Percentiles rank a stretch among this genome's conserved stretches.
phyloP scores from a whole-genome alignment of 345 rosid genomes.

The Crucihimalaya himalaica region DNA sequence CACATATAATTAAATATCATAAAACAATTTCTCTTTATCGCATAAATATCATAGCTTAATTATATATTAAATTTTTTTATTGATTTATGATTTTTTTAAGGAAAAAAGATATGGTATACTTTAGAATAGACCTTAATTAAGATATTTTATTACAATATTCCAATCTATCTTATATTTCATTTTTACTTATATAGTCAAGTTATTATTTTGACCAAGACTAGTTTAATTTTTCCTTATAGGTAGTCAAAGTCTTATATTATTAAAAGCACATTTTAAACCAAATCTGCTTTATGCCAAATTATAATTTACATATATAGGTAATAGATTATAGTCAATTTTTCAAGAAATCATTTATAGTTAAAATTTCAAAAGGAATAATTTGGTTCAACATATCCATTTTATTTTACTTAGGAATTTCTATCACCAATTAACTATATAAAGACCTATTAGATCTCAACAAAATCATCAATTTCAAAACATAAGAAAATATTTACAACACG shows the following conservation, averaged over 20 bases:
- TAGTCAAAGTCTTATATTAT: not conserved
- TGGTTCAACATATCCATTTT: not conserved
- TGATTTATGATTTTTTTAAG: too few relatives aligned
- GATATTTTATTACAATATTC: not conserved
- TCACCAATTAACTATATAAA: constrained; percentile 10
- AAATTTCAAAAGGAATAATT: not conserved
- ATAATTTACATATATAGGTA: not conserved
- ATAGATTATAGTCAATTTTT: not conserved
- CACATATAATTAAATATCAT: too few relatives aligned
- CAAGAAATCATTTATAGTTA: not conserved
- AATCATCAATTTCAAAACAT: not conserved
- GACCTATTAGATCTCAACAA: not conserved
- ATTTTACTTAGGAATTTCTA: not conserved
- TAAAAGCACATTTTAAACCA: not conserved
- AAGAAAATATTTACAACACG: not conserved
- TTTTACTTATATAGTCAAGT: not conserved
- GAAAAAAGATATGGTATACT: too few relatives aligned
- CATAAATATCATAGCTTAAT: too few relatives aligned
- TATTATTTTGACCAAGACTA: not conserved
- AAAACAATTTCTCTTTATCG: too few relatives aligned
- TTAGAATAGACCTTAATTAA: too few relatives aligned
- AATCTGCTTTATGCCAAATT: not conserved
- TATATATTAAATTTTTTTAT: too few relatives aligned
- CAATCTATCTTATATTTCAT: not conserved
- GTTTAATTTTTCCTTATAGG: not conserved